phyloP scores from a whole-genome alignment of 768 basidiomycete genomes.

The Mycena amicta region DNA sequence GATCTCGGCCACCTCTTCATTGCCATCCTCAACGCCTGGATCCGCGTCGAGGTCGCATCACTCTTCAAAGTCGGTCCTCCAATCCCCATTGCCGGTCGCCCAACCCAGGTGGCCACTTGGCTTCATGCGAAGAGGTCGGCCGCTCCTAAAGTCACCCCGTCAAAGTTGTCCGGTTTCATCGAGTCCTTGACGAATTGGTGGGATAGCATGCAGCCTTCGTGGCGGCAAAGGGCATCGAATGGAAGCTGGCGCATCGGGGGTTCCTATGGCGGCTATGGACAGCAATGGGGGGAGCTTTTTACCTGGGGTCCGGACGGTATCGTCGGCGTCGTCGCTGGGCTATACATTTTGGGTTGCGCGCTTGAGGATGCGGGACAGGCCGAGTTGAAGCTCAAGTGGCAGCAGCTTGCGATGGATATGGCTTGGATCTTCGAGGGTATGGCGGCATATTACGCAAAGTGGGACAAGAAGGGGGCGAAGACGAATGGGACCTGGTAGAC shows the following conservation, averaged over 20 bases:
- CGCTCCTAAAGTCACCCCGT: too few species aligned
- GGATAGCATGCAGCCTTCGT: not conserved
- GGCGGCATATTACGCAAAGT: slow-evolving; percentile 4
- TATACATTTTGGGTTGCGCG: slow-evolving; percentile 9
- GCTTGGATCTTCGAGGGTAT: slow-evolving; percentile 9
- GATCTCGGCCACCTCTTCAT: slow-evolving; percentile 2
- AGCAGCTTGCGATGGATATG: not conserved
- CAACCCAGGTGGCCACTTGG: too few species aligned
- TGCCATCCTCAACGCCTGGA: not conserved
- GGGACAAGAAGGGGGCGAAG: too few species aligned
- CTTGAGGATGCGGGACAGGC: not conserved
- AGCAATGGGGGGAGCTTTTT: slow-evolving; percentile 5
- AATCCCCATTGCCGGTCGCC: too few species aligned
- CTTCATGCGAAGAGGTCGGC: too few species aligned
- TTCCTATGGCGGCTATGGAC: not conserved
- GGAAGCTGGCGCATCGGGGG: not conserved
- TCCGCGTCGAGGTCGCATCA: not conserved
- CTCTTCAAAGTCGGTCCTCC: not conserved
- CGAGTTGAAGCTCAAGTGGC: not conserved
- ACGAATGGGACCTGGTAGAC: too few species aligned
- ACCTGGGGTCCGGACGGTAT: slow-evolving; percentile 7
- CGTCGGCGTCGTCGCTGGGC: not conserved
- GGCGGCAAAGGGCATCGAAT: not conserved
- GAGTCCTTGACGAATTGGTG: too few species aligned
- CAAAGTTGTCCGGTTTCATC: too few species aligned